These are phyloP conservation scores for Penium margaritaceum DNA, from an alignment of 139 green algal genomes.

Conservation along the genomic window DNA sequence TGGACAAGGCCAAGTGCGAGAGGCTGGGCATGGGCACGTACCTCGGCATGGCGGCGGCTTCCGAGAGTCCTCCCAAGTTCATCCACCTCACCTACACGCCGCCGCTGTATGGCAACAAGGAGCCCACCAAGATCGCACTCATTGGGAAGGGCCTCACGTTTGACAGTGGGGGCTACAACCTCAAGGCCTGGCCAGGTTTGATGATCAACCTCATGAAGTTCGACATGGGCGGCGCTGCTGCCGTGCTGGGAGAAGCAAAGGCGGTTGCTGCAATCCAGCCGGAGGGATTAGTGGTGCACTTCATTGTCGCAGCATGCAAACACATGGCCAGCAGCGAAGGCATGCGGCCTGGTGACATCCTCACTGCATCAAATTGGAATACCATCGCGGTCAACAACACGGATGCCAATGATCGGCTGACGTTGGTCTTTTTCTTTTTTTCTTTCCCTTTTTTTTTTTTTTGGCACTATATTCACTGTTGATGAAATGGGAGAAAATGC, in stretches of 20 bases:
- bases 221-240: too few species aligned
- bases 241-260: conserved; percentile 45
- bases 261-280: conserved; percentile 60
- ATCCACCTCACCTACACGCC: conserved; percentile 92
- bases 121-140: conserved; percentile 62
- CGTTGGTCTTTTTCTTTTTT: too few species aligned
- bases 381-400: conserved; percentile 70
- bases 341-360: conserved; percentile 85
- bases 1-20: conserved; percentile 78
- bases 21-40: conserved; percentile 83
- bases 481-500: too few species aligned
- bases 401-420: too few species aligned
- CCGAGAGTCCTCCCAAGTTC: conserved; percentile 73
- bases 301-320: conserved; percentile 90
- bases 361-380: conserved; percentile 83
- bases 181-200: conserved; percentile 78
- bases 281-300: conserved; percentile 59
- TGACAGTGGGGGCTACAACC: conserved; percentile 50
- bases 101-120: conserved; percentile 37
- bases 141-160: conserved; percentile 86
- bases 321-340: conserved; percentile 89
- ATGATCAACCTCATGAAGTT: conserved; percentile 89
- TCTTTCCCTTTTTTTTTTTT: too few species aligned
- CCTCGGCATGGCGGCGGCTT: conserved; percentile 78
- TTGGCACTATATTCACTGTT: too few species aligned